Conservation (phyloP, 441 rosid genomes). For the Gossypium davidsonii region DNA sequence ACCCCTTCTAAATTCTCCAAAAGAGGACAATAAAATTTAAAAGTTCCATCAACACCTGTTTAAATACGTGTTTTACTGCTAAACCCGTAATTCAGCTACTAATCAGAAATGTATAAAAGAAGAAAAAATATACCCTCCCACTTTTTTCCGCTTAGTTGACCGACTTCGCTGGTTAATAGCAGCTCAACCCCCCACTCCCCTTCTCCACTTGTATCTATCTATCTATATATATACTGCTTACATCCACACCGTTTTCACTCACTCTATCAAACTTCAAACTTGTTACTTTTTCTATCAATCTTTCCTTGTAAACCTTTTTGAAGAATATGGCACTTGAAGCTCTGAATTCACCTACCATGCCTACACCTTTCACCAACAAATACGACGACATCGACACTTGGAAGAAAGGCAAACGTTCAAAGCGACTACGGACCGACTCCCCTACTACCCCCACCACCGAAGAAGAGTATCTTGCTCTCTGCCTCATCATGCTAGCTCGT, state of each 20-base stretch:
- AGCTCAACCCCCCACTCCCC: not conserved
- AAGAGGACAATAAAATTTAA: too few relatives aligned
- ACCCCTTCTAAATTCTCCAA: too few relatives aligned
- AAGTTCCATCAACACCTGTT: too few relatives aligned
- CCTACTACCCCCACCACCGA: slow-evolving; percentile 24
- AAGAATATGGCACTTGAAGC: slow-evolving; percentile 42
- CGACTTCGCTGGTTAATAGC: not conserved
- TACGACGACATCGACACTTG: slow-evolving; percentile 20
- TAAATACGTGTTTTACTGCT: too few relatives aligned
- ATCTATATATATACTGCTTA: not conserved
- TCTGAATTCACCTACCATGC: slow-evolving; percentile 45
- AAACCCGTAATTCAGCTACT: too few relatives aligned
- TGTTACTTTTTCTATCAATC: too few relatives aligned
- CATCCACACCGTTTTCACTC: slow-evolving; percentile 8
- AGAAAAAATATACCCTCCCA: too few relatives aligned
- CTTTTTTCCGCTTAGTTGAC: not conserved
- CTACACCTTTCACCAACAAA: slow-evolving; percentile 28
- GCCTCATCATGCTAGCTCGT: slow-evolving; percentile 49
- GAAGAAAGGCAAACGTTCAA: slow-evolving; percentile 28
- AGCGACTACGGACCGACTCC: slow-evolving; percentile 31
- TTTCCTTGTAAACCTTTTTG: not conserved
- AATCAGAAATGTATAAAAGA: too few relatives aligned
- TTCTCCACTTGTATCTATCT: not conserved
- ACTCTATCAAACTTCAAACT: not conserved
- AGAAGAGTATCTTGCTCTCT: slow-evolving; percentile 47